Evolutionary conservation across 306 rosid genomes (phyloP).

Genomic region (Phaseolus lunatus): DNA sequence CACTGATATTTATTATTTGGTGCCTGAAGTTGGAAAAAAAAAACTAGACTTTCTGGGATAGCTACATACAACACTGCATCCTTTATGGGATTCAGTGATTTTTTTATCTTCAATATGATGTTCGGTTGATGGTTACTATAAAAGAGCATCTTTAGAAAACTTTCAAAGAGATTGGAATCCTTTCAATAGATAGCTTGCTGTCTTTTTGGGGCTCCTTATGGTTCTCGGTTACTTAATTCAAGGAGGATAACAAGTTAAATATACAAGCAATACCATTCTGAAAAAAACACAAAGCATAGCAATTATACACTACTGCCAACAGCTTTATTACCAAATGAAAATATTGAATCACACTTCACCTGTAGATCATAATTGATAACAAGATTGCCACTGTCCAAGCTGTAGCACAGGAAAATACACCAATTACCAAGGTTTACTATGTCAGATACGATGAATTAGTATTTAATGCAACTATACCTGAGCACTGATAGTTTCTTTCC

Average conservation of each 20-base stretch:
- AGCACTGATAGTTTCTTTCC: conserved; percentile 81
- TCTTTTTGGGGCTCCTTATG: conserved; percentile 19
- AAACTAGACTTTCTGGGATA: conserved; percentile 29
- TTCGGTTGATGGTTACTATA: neutral
- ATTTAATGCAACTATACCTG: conserved; percentile 60
- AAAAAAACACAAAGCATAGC: conserved; percentile 13
- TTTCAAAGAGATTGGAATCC: neutral
- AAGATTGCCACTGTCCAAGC: conserved; percentile 71
- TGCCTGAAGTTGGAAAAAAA: conserved; percentile 9
- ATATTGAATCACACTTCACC: conserved; percentile 56
- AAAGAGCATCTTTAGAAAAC: too few relatives aligned
- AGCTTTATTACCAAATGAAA: conserved; percentile 34
- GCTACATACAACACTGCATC: conserved; percentile 5
- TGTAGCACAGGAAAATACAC: conserved; percentile 54
- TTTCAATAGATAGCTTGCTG: neutral
- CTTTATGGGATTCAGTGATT: conserved; percentile 7
- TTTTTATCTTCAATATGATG: conserved; percentile 8
- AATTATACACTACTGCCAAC: conserved; percentile 5
- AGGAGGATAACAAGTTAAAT: conserved; percentile 19
- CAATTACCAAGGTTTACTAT: conserved; percentile 22
- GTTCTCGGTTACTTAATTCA: conserved; percentile 30
- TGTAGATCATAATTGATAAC: conserved; percentile 77
- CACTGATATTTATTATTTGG: too few relatives aligned
- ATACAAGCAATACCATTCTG: neutral
- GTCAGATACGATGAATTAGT: conserved; percentile 32